These are phyloP conservation scores for Berkeleyomyces rouxiae DNA, from an alignment of 2,329 filamentous ascomycete genomes.

Conservation along the genomic window DNA sequence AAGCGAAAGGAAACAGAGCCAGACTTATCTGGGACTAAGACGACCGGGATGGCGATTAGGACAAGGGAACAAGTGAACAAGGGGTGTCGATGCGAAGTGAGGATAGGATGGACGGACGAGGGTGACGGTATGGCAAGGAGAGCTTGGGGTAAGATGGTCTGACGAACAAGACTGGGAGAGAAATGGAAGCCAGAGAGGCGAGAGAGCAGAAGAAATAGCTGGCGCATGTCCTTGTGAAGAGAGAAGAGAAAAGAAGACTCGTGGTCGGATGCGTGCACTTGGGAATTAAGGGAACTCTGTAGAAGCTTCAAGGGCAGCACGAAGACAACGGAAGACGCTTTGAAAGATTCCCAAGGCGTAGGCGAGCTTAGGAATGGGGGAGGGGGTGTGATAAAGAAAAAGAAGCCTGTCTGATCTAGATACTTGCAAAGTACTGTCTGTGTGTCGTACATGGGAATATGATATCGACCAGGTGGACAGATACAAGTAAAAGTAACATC, in stretches of 20 bases:
- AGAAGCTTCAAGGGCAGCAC: background rate
- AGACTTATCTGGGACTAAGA: background rate
- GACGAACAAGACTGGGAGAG: background rate
- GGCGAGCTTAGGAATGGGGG: background rate
- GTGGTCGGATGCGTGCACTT: background rate
- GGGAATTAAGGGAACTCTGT: background rate
- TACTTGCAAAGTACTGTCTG: background rate
- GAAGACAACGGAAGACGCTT: background rate
- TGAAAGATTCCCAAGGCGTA: background rate
- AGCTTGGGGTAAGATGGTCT: background rate
- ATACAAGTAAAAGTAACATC: background rate
- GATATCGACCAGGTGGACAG: background rate
- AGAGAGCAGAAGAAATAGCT: background rate
- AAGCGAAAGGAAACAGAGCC: background rate
- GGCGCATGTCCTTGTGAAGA: background rate
- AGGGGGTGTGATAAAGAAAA: background rate
- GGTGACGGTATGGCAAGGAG: background rate
- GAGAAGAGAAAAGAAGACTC: background rate
- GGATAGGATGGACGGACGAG: background rate
- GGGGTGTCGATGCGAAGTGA: background rate
- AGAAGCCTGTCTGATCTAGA: background rate
- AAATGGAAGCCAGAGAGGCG: background rate
- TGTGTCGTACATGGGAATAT: background rate
- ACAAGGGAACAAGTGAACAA: background rate
- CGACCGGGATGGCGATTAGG: background rate